Percentiles rank a stretch among this genome's conserved stretches.
phyloP scores from a whole-genome alignment of 108 stramenopile species.

The Cyclotella cryptica region DNA sequence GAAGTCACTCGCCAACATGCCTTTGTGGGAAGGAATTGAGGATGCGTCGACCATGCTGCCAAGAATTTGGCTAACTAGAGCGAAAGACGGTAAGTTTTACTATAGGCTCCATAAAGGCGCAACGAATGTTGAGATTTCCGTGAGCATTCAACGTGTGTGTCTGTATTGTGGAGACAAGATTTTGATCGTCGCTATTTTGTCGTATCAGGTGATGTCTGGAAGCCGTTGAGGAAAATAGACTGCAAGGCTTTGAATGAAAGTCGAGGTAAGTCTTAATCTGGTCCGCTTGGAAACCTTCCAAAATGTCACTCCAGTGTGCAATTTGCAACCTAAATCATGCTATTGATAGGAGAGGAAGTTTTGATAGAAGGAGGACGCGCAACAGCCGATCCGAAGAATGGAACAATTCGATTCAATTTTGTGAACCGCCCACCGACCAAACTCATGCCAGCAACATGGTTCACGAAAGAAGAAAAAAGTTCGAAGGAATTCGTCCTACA shows the following conservation, averaged over 20 bases:
- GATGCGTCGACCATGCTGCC: slow-evolving; percentile 63
- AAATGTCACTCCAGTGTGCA: too few species aligned
- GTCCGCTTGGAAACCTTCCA: too few species aligned
- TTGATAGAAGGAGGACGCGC: slow-evolving; percentile 72
- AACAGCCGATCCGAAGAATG: slow-evolving; percentile 64
- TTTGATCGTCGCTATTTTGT: too few species aligned
- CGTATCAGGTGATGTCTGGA: slow-evolving; percentile 63
- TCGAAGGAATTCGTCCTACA: slow-evolving; percentile 59
- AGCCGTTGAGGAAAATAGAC: slow-evolving; percentile 78
- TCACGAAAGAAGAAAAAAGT: slow-evolving; percentile 57
- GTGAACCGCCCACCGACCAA: slow-evolving; percentile 46
- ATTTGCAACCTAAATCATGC: too few species aligned
- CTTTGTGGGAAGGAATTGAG: slow-evolving; percentile 73
- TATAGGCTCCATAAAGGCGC: not conserved
- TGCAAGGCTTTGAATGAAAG: slow-evolving; percentile 75
- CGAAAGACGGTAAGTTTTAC: slow-evolving; percentile 34
- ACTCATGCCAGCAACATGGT: slow-evolving; percentile 79
- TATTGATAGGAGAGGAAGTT: slow-evolving; percentile 39
- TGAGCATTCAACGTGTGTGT: too few species aligned
- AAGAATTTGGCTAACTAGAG: slow-evolving; percentile 61
- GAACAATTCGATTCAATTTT: slow-evolving; percentile 69
- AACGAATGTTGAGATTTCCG: not conserved
- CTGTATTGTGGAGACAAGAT: too few species aligned
- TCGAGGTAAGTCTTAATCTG: slow-evolving; percentile 8
- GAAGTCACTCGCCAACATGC: slow-evolving; percentile 46